Conservation (phyloP, 2,329 filamentous ascomycete genomes). For the Lithohypha guttulata region DNA sequence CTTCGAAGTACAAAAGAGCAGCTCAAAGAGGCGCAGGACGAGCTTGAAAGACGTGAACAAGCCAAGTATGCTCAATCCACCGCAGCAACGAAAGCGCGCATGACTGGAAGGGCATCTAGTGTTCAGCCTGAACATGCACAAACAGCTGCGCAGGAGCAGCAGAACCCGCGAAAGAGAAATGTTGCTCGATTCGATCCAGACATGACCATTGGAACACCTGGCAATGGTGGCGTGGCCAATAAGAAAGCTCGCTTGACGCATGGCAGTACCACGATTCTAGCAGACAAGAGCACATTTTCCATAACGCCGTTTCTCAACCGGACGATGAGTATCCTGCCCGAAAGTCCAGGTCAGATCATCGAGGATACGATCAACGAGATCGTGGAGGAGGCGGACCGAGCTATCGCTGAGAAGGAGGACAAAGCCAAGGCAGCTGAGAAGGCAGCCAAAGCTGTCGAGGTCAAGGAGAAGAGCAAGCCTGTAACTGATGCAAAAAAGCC, state of each 20-base stretch:
- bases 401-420: neutral
- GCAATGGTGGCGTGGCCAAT: slow-evolving; percentile 32
- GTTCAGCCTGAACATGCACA: slow-evolving; percentile 1
- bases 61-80: slow-evolving; percentile 25
- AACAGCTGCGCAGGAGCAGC: no score
- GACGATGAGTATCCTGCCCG: slow-evolving; percentile 48
- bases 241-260: slow-evolving; percentile 46
- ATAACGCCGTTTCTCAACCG: slow-evolving; percentile 88
- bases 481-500: neutral
- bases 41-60: slow-evolving; percentile 35
- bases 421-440: neutral
- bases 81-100: slow-evolving; percentile 19
- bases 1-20: slow-evolving; percentile 60
- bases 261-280: slow-evolving; percentile 53
- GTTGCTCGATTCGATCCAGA: slow-evolving; percentile 34
- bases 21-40: slow-evolving; percentile 53
- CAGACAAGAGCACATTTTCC: slow-evolving; percentile 85
- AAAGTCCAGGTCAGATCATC: slow-evolving; percentile 24
- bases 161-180: slow-evolving; percentile 32
- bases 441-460: neutral
- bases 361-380: slow-evolving; percentile 13
- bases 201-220: slow-evolving; percentile 42
- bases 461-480: neutral
- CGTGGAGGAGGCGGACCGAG: slow-evolving; percentile 3
- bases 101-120: slow-evolving; percentile 13